Conservation (phyloP, 306 rosid species). For the Quercus ilex region DNA sequence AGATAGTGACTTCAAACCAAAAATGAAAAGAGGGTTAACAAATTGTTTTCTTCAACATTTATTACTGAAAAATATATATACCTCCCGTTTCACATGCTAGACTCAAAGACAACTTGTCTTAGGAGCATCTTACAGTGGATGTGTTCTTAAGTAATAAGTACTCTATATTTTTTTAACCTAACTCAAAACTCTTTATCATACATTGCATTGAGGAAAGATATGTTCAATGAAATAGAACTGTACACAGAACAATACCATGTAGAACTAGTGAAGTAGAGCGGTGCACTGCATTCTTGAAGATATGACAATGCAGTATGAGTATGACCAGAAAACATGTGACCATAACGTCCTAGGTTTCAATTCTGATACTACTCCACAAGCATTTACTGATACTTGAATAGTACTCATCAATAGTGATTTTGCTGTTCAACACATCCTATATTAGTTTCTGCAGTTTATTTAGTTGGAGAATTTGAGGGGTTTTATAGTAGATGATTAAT, state of each 20-base stretch:
- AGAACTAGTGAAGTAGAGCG: neutral
- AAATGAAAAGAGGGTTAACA: neutral
- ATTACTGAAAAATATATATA: neutral
- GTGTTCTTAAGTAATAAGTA: neutral
- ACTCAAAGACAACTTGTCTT: no score
- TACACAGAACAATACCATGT: neutral
- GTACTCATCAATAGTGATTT: neutral
- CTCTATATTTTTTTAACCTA: neutral
- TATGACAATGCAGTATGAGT: neutral
- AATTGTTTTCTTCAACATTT: neutral
- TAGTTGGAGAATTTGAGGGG: neutral
- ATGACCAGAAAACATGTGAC: neutral
- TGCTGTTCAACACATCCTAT: neutral
- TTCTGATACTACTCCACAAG: neutral
- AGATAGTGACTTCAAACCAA: neutral
- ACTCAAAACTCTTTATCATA: no score
- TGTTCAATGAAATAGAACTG: neutral
- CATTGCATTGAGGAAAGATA: no score
- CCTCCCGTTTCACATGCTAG: no score
- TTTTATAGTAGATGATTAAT: constrained; percentile 17
- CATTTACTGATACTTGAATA: neutral
- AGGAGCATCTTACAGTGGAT: neutral
- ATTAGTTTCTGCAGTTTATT: neutral
- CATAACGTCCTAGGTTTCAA: neutral
- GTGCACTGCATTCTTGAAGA: neutral